Evolutionary conservation across 140 eudicot species (phyloP).

Genomic region (Oenanthe javanica): DNA sequence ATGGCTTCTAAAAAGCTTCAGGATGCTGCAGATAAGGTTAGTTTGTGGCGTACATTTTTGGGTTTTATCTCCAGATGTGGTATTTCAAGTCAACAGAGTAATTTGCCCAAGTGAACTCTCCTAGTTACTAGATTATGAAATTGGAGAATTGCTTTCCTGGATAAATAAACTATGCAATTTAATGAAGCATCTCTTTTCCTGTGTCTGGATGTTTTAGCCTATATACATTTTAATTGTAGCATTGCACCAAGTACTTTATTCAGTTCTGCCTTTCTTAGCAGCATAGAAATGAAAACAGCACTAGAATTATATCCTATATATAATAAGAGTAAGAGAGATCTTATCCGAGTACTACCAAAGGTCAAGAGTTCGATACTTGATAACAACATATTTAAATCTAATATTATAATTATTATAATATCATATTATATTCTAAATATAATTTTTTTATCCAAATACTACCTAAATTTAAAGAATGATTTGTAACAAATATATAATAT

Average conservation of each 20-base stretch:
- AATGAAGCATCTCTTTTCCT: neutral
- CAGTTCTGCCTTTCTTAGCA: neutral
- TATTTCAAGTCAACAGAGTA: neutral
- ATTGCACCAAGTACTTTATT: neutral
- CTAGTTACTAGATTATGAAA: neutral
- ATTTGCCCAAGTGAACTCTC: neutral
- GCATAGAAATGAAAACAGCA: neutral
- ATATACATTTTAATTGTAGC: neutral
- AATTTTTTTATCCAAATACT: too few relatives aligned
- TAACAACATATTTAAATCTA: too few relatives aligned
- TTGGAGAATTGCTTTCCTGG: neutral
- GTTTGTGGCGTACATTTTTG: neutral
- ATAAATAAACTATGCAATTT: neutral
- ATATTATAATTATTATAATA: too few relatives aligned
- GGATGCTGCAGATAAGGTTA: constrained; percentile 82
- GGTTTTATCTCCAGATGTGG: neutral
- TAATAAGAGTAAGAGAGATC: too few relatives aligned
- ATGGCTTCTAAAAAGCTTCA: constrained; percentile 89
- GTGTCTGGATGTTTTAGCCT: neutral
- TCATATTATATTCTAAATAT: too few relatives aligned
- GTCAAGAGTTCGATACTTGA: too few relatives aligned
- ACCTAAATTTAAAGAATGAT: too few relatives aligned
- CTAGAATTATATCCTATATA: neutral
- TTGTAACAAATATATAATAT: too few relatives aligned
- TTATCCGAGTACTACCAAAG: too few relatives aligned